phyloP scores from a whole-genome alignment of 2,329 filamentous ascomycete genomes.

The Botryotinia convoluta region DNA sequence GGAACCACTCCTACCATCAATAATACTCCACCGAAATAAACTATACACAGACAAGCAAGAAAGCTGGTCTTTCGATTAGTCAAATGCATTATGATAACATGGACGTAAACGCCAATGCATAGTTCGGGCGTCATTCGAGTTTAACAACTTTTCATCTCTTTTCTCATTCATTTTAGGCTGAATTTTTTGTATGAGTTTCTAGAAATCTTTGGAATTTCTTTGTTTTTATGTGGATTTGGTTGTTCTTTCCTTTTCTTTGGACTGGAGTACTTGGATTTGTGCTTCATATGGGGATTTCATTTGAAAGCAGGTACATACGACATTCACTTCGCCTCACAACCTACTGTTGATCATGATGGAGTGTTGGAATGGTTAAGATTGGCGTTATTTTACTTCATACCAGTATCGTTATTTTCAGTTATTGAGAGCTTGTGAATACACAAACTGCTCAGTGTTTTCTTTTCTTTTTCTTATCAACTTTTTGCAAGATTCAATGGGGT shows the following conservation, averaged over 20 bases:
- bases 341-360: constrained; percentile 6
- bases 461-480: not conserved
- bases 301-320: not conserved
- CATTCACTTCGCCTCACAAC: not conserved
- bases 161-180: not conserved
- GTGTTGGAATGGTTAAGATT: not conserved
- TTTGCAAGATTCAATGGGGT: not conserved
- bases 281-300: not conserved
- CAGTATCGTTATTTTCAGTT: not conserved
- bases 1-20: constrained; percentile 37
- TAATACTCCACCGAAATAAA: constrained; percentile 36
- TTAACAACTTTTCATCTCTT: not conserved
- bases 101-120: constrained; percentile 4
- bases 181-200: constrained; percentile 7
- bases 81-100: constrained; percentile 13
- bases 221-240: constrained; percentile 5
- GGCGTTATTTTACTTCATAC: constrained; percentile 3
- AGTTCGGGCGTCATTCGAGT: constrained; percentile 12
- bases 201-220: constrained; percentile 3
- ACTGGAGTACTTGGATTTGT: not conserved
- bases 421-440: constrained; percentile 12
- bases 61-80: constrained; percentile 12
- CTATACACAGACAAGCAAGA: not conserved
- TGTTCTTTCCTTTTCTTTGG: not conserved
- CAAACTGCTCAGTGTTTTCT: not conserved